Base-by-base conservation (phyloP, 2,329 filamentous ascomycete species). In the Penicillium nordicum region DNA sequence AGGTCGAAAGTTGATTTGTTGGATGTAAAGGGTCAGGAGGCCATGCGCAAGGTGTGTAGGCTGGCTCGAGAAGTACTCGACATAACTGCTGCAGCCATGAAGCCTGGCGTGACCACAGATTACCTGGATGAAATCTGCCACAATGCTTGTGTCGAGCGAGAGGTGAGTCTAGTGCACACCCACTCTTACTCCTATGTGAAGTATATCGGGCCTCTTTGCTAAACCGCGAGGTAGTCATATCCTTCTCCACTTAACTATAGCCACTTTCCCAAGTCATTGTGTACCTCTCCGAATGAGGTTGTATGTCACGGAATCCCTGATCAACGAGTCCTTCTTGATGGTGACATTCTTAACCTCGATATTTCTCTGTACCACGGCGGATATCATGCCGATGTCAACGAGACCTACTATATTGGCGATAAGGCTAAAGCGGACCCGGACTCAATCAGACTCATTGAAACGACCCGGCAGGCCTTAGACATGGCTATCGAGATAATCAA, bases 221-320 rank as follows among this genome's bases (percentile, higher is more conserved):
- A 40, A 53, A 18, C 14, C 12, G 1, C 1, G n/a, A 41, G 40
- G 23, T 58, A 96, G 91, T 88, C 90, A n/a, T 96, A 96, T 72
- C 92, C 92, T 1, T 96, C 92, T 1, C 90, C 91, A 1, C 79
- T 96, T 29, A 96, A 96, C 78, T 96, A 96, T 78, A 89, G 88
- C 78, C 81, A 90, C 73, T 97, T 96, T 76, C 92, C 92, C 63
- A 97, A 97, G 78, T 97, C 92, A 0, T 87, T 96, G 60, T 97
- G 92, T 76, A 96, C 91, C 5, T 96, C 92, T 6, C 78, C 88
- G 25, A 97, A 97, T 78, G 92, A 97, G 76, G 88, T 96, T 62
- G 96, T 97, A 72, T 97, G 92, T 79, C 92, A 97, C 79, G 92
- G 92, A 37, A 97, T 97, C 61, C 92, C 92, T 10, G 92, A 97